phyloP scores from a whole-genome alignment of 2,329 filamentous ascomycete genomes.

The Aureobasidium subglaciale region DNA sequence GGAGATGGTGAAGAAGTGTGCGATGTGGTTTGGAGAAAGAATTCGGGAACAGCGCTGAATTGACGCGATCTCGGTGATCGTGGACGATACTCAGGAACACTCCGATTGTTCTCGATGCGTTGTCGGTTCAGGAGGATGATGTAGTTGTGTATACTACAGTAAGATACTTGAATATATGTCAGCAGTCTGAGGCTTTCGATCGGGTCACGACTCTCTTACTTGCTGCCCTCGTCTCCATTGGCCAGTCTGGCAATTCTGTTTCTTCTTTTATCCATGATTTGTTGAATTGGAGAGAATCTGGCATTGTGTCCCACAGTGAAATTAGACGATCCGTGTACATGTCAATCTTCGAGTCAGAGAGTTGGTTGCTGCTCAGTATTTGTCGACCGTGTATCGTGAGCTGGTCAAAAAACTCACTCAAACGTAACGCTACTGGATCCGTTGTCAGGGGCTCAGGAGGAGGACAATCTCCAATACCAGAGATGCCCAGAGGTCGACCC shows the following conservation, averaged over 20 bases:
- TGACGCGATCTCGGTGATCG: background rate
- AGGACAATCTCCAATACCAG: slow-evolving; percentile 43
- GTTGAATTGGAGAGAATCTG: slow-evolving; percentile 40
- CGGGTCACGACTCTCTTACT: too few relatives aligned
- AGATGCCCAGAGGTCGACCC: slow-evolving; percentile 43
- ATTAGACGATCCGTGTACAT: slow-evolving; percentile 40
- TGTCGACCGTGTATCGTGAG: slow-evolving; percentile 44
- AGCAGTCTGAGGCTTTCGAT: too few relatives aligned
- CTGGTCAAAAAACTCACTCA: slow-evolving; percentile 40
- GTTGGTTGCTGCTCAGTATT: slow-evolving; percentile 37
- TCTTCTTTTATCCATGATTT: slow-evolving; percentile 36
- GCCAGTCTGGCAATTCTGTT: slow-evolving; percentile 39
- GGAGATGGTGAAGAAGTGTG: slow-evolving; percentile 16
- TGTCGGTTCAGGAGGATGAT: slow-evolving; percentile 44
- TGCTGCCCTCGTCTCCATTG: slow-evolving; percentile 39
- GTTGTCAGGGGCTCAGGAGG: slow-evolving; percentile 40
- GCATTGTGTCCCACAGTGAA: slow-evolving; percentile 40
- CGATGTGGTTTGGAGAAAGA: slow-evolving; percentile 14
- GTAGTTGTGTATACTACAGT: slow-evolving; percentile 43
- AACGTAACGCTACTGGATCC: slow-evolving; percentile 37
- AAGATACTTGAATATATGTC: too few relatives aligned
- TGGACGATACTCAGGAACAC: background rate
- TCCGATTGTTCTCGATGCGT: slow-evolving; percentile 27
- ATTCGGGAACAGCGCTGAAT: background rate
- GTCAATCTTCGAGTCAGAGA: slow-evolving; percentile 40